Evolutionary conservation across 331 rosid species (phyloP), one percentile per base, ranked within the genome.

Genomic region (Spiraea crenata): DNA sequence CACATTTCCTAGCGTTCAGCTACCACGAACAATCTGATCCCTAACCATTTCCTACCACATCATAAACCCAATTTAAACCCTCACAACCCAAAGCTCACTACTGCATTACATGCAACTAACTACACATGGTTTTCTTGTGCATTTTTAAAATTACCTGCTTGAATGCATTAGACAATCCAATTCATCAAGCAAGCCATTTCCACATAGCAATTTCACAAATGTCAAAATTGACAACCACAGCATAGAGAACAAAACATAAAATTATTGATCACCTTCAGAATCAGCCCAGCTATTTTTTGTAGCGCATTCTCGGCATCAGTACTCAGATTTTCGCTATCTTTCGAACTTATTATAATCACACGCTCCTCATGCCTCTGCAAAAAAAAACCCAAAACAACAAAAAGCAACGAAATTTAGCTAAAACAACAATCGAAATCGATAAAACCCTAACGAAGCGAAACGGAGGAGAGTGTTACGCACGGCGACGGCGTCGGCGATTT

Each of bases 261-360:
- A 34, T 10, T 7, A 49, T 11, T 65, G 34, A 60, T 80, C 72
- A 90, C 98, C 97, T 83, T 87, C 44, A 93, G 65, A 80, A 88
- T 93, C 75, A 93, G 72, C 68, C 72, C 78, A 61, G 96, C 95
- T 59, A 90, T 93, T 67, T 83, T 82, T 71, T 81, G 85, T 9
- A 90, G 83, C 31, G 98, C 98, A 80, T 84, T 90, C 84, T 90
- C 97, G n/a, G 98, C 98, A 70, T 87, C 97, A 45, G 96, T 83
- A 71, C 88, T 78, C 44, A 47, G 61, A 60, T 83, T 85, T 61
- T 88, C 97, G 64, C 74, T 75, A 61, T 88, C 90, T 80, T 88
- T 90, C 5, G 96, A 93, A 69, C 97, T 93, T 77, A 93, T 84
- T 61, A 93, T 93, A 73, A 93, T 89, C 77, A 89, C 98, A 38